Evolutionary conservation across 2,329 filamentous ascomycete genomes (phyloP).

Genomic region (Grosmannia serpens): DNA sequence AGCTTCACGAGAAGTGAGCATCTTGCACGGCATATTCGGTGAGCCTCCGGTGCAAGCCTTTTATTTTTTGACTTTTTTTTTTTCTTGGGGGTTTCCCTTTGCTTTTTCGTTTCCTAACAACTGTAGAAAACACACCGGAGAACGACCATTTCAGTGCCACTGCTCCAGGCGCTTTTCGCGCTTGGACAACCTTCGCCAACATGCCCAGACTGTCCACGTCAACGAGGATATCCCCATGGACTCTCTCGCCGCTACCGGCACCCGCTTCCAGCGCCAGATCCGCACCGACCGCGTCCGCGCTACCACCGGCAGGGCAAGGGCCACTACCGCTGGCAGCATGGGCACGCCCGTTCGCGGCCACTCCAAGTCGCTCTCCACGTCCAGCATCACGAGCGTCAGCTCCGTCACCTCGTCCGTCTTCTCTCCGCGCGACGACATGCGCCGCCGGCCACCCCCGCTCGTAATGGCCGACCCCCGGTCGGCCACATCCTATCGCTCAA

Average conservation of each 20-base stretch:
- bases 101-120: conserved; percentile 3
- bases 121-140: conserved; percentile 84
- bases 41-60: conserved; percentile 18
- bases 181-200: conserved; percentile 88
- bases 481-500: conserved; percentile 53
- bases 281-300: conserved; percentile 63
- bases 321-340: conserved; percentile 65
- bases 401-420: conserved; percentile 63
- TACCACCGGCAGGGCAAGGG: conserved; percentile 62
- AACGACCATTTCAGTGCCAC: conserved; percentile 93
- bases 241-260: conserved; percentile 84
- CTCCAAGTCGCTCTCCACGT: conserved; percentile 74
- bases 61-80: neutral
- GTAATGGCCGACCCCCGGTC: conserved; percentile 69
- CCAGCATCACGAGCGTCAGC: conserved; percentile 62
- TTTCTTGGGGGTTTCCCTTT: neutral
- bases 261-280: conserved; percentile 84
- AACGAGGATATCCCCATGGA: conserved; percentile 95
- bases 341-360: conserved; percentile 65
- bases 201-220: conserved; percentile 94
- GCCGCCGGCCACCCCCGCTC: conserved; percentile 67
- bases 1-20: conserved; percentile 97
- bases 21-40: conserved; percentile 87
- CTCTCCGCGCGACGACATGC: conserved; percentile 51
- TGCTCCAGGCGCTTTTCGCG: conserved; percentile 88